Conservation (phyloP, 768 basidiomycete species). For the Tricholoma matsutake region DNA sequence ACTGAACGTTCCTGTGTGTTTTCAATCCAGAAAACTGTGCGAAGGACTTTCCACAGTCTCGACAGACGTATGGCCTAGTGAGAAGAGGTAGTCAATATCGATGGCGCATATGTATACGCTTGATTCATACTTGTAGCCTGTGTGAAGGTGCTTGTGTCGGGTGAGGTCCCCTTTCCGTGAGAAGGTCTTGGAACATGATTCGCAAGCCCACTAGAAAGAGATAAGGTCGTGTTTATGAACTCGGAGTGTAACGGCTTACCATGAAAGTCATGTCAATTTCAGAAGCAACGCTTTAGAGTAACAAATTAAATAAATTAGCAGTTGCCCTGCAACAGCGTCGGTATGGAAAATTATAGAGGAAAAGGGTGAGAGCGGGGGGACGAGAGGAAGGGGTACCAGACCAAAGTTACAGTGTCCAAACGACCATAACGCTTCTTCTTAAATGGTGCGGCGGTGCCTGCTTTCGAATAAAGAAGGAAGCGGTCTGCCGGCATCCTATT, state of each 20-base stretch:
- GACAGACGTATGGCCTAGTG: constrained; percentile 50
- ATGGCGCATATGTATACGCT: background rate
- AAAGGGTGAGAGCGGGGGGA: constrained; percentile 16
- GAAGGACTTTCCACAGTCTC: constrained; percentile 52
- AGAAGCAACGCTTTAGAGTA: constrained; percentile 4
- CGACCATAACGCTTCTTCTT: constrained; percentile 9
- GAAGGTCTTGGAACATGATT: constrained; percentile 48
- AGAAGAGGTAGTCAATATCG: background rate
- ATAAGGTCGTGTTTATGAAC: background rate
- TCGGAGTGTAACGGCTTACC: background rate
- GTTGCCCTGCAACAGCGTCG: constrained; percentile 28
- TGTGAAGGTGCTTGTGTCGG: constrained; percentile 53
- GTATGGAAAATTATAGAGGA: constrained; percentile 13
- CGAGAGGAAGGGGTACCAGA: constrained; percentile 7
- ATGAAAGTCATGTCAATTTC: constrained; percentile 9
- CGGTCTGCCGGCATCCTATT: constrained; percentile 15
- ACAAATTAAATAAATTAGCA: constrained; percentile 13
- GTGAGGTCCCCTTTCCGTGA: constrained; percentile 56
- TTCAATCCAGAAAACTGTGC: constrained; percentile 58
- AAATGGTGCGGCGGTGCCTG: constrained; percentile 6
- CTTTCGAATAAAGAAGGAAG: constrained; percentile 14
- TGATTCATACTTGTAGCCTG: constrained; percentile 45
- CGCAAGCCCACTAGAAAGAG: constrained; percentile 34
- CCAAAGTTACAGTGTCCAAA: constrained; percentile 10
- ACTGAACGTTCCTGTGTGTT: constrained; percentile 69